These are phyloP conservation scores for Ophiosphaerella korrae DNA, from an alignment of 2,329 filamentous ascomycete genomes.

Conservation along the genomic window DNA sequence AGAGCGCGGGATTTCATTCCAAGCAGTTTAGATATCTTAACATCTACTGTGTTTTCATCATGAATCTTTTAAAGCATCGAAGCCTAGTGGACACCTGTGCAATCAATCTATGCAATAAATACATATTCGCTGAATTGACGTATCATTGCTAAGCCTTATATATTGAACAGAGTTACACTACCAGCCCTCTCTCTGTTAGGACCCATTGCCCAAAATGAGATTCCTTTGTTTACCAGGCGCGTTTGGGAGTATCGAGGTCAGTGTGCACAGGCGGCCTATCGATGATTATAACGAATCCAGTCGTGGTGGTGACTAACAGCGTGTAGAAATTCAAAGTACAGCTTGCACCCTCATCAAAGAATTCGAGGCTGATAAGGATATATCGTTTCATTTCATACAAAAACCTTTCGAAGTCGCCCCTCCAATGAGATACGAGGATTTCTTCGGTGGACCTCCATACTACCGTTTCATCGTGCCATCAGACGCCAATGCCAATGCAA, in stretches of 20 bases:
- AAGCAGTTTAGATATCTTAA: no score
- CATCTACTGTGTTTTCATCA: no score
- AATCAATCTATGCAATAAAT: no score
- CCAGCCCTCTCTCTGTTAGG: no score
- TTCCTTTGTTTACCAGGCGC: constrained; percentile 34
- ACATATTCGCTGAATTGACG: no score
- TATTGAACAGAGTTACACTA: no score
- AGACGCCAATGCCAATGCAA: constrained; percentile 15
- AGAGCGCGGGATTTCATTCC: no score
- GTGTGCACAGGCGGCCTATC: neutral
- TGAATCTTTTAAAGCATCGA: no score
- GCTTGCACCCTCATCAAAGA: constrained; percentile 32
- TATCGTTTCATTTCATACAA: constrained; percentile 31
- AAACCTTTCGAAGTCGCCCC: constrained; percentile 29
- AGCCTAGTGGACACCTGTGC: no score
- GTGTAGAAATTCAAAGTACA: constrained; percentile 34
- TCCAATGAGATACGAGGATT: constrained; percentile 33
- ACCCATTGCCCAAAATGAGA: constrained; percentile 5
- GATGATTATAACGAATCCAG: neutral
- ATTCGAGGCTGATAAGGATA: constrained; percentile 25
- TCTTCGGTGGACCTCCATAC: constrained; percentile 34
- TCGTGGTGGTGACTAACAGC: no score
- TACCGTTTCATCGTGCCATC: constrained; percentile 31
- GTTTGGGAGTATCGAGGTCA: constrained; percentile 31
- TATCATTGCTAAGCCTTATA: no score